phyloP scores from a whole-genome alignment of 108 stramenopile species.

The Skeletonema potamos region DNA sequence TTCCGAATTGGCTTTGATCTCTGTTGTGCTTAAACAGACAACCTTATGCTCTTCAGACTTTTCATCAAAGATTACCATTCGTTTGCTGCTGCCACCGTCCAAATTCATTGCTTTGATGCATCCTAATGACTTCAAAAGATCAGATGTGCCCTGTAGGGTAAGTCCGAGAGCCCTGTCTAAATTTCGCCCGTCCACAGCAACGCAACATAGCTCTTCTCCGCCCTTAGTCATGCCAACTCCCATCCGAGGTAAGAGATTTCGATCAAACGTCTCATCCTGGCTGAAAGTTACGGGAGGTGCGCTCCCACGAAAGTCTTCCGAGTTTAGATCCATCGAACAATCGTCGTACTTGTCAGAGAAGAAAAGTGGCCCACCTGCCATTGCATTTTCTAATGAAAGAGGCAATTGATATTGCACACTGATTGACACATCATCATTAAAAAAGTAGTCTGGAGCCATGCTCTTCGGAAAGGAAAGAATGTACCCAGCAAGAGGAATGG shows the following conservation, averaged over 20 bases:
- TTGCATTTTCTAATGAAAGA: slow-evolving; percentile 9
- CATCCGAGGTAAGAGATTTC: slow-evolving; percentile 46
- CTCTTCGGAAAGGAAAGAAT: slow-evolving; percentile 5
- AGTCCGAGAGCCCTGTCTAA: slow-evolving; percentile 33
- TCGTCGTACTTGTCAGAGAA: slow-evolving; percentile 12
- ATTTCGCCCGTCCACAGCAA: slow-evolving; percentile 44
- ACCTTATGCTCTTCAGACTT: slow-evolving; percentile 12
- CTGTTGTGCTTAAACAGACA: slow-evolving; percentile 37
- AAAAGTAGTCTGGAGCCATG: not conserved
- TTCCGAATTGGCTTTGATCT: slow-evolving; percentile 24
- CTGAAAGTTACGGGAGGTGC: slow-evolving; percentile 45
- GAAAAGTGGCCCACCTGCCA: slow-evolving; percentile 44
- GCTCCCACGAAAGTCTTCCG: slow-evolving; percentile 35
- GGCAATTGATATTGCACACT: slow-evolving; percentile 8
- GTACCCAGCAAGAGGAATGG: slow-evolving; percentile 37
- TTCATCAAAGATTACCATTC: slow-evolving; percentile 34
- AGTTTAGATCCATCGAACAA: slow-evolving; percentile 10
- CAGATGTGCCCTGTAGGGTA: slow-evolving; percentile 27
- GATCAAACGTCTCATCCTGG: slow-evolving; percentile 48
- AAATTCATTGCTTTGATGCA: slow-evolving; percentile 42
- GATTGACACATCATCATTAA: slow-evolving; percentile 5
- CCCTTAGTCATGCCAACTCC: slow-evolving; percentile 28
- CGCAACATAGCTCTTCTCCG: slow-evolving; percentile 20
- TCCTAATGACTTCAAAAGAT: slow-evolving; percentile 31
- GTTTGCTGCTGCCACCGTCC: slow-evolving; percentile 39